A percentile compares a stretch with the other conserved stretches of the same genome.
These are phyloP conservation scores for Suillus hirtellus DNA, from an alignment of 768 basidiomycete species.

Conservation along the genomic window DNA sequence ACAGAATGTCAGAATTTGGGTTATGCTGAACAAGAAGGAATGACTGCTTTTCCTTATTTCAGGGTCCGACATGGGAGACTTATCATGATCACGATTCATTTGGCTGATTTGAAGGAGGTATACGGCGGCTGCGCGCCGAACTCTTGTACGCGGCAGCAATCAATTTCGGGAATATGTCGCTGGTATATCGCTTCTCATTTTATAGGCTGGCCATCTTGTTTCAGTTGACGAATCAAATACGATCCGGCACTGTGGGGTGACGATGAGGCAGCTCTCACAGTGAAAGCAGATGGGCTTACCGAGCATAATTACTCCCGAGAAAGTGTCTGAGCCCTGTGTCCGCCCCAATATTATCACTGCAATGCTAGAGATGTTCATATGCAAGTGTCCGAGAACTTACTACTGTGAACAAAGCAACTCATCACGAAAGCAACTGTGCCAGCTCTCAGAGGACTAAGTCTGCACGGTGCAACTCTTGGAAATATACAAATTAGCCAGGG, in stretches of 20 bases:
- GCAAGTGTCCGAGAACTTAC: background rate
- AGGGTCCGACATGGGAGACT: background rate
- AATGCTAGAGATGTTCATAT: background rate
- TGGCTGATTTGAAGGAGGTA: background rate
- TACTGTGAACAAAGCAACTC: background rate
- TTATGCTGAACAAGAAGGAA: background rate
- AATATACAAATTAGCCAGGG: background rate
- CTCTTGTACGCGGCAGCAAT: background rate
- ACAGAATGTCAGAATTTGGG: background rate
- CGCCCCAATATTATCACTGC: background rate
- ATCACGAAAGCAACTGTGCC: background rate
- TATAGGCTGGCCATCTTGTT: background rate
- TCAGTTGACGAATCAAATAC: background rate
- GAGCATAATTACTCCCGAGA: background rate
- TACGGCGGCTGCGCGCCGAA: background rate
- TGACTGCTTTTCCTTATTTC: background rate
- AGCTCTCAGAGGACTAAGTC: background rate
- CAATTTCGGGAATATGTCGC: conserved; percentile 1
- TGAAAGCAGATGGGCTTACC: background rate
- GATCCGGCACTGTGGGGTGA: background rate
- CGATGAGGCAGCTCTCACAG: background rate
- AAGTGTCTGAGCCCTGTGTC: background rate
- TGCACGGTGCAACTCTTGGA: background rate
- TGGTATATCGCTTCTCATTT: background rate
- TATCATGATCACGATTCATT: background rate